Base-by-base conservation (phyloP, 75 land plant species). In the Cunninghamia lanceolata region DNA sequence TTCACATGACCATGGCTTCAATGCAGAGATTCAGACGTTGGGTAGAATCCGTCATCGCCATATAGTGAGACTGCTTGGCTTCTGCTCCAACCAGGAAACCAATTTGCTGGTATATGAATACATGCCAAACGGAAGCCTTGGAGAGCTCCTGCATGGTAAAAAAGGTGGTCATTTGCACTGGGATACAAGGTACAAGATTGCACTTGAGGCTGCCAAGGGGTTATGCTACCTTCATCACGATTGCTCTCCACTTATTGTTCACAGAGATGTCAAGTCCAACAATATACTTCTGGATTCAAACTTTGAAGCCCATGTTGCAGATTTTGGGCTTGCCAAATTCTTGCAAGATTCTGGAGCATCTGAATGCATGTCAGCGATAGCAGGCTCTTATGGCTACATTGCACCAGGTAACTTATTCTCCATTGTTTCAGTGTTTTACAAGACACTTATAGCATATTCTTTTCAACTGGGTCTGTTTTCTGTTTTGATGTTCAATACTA, bases 81-180 rank as follows among this genome's bases (percentile, higher is more conserved):
- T 92, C 90, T 96, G 99, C 85, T 92, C 99, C 28, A 96, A 95
- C 87, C 89, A 94, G 13, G 94, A 95, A 70, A 94, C 97, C 15
- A 96, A 94, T 87, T 91, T 96, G 16, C 87, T 96, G 35, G 92
- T 96, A 42, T 95, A 95, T 45, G 99, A 96, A 85, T 96, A 93
- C 90, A 96, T 96, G 99, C 99, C 99, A 35, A 96, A 96, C 88
- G 99, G 99, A 34, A 96, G 99, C 87, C 85, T 96, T 19, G 97
- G 99, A 4, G 97, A 95, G 76, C 89, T 94, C 50, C 93, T 96
- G 73, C 99, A 95, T 74, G 96, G 99, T 28, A 90, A 91, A 85
- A 94, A 94, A 84, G 97, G 99, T 1, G 97, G 93, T 13, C 91
- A 91, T 63, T 46, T 96, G 75, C 89, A 86, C 45, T 95, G 96